A percentile compares a stretch with the other conserved stretches of the same genome.
These are phyloP conservation scores for Aspergillus ostianus DNA, from an alignment of 495 filamentous ascomycete genomes.

Conservation along the genomic window DNA sequence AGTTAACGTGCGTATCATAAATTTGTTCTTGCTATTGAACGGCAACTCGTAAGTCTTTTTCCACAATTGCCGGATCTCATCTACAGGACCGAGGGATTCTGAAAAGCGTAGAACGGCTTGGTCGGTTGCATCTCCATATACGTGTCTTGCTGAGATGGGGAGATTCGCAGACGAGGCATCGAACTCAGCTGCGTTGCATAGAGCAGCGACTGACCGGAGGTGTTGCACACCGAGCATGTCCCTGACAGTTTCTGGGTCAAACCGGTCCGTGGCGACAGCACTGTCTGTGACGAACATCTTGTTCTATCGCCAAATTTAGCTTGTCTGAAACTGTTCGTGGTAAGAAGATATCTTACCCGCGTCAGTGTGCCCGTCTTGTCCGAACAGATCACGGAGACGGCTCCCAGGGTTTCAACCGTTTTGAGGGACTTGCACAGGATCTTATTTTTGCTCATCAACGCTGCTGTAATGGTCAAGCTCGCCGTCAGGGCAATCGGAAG, in stretches of 20 bases:
- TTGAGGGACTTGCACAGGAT: slow-evolving; percentile 65
- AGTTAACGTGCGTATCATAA: slow-evolving; percentile 51
- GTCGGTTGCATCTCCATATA: slow-evolving; percentile 70
- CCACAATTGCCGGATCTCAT: slow-evolving; percentile 49
- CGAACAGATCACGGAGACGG: slow-evolving; percentile 65
- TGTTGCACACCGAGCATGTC: slow-evolving; percentile 36
- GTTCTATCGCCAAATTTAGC: slow-evolving; percentile 35
- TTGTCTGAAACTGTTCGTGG: neutral
- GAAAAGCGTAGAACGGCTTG: slow-evolving; percentile 65
- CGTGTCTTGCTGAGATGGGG: slow-evolving; percentile 51
- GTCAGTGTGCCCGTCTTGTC: slow-evolving; percentile 72
- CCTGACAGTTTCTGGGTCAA: slow-evolving; percentile 25
- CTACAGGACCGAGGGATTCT: slow-evolving; percentile 46
- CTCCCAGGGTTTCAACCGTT: slow-evolving; percentile 68
- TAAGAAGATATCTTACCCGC: slow-evolving; percentile 34
- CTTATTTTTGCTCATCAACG: slow-evolving; percentile 61
- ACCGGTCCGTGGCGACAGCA: slow-evolving; percentile 29
- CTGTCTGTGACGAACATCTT: slow-evolving; percentile 61
- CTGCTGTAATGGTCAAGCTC: slow-evolving; percentile 55
- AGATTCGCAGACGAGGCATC: slow-evolving; percentile 52
- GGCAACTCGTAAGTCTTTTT: slow-evolving; percentile 58
- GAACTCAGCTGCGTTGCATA: slow-evolving; percentile 69
- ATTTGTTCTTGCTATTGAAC: slow-evolving; percentile 77
- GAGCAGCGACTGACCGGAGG: slow-evolving; percentile 48
- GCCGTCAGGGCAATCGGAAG: slow-evolving; percentile 63